phyloP scores from a whole-genome alignment of 2,329 filamentous ascomycete genomes.

The Verticillium albo-atrum region DNA sequence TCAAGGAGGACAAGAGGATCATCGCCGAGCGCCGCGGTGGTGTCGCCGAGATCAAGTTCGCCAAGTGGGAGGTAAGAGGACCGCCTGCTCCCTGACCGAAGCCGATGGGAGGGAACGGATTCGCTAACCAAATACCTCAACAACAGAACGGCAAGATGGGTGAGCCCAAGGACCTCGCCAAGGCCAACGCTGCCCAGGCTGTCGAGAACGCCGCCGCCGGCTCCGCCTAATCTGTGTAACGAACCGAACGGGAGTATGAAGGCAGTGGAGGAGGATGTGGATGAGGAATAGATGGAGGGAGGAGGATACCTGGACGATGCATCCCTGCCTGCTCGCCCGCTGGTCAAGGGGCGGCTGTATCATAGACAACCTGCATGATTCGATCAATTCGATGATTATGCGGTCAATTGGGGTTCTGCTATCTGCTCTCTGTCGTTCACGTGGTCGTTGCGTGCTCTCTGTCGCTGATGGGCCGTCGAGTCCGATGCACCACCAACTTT shows the following conservation, averaged over 20 bases:
- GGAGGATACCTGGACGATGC: background rate
- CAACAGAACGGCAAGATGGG: conserved; percentile 91
- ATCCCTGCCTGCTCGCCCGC: background rate
- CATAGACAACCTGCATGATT: conserved; percentile 1
- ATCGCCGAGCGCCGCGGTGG: conserved; percentile 83
- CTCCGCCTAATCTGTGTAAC: background rate
- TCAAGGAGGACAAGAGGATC: conserved; percentile 93
- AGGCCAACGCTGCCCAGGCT: conserved; percentile 38
- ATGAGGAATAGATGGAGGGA: background rate
- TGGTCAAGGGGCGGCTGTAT: conserved; percentile 1
- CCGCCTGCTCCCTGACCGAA: background rate
- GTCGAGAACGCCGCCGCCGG: conserved; percentile 20
- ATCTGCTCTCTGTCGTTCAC: background rate
- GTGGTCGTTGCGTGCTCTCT: background rate
- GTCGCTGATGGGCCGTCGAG: background rate
- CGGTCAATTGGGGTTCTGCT: background rate
- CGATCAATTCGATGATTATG: conserved; percentile 1
- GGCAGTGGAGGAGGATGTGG: background rate
- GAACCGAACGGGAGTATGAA: background rate
- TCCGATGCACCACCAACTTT: background rate
- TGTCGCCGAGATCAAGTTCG: conserved; percentile 75
- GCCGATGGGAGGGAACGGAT: background rate
- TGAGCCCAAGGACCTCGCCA: conserved; percentile 68
- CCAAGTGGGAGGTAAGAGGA: conserved; percentile 86
- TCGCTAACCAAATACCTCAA: conserved; percentile 25